phyloP scores from a whole-genome alignment of 768 basidiomycete genomes.

The Termitomyces sp. region DNA sequence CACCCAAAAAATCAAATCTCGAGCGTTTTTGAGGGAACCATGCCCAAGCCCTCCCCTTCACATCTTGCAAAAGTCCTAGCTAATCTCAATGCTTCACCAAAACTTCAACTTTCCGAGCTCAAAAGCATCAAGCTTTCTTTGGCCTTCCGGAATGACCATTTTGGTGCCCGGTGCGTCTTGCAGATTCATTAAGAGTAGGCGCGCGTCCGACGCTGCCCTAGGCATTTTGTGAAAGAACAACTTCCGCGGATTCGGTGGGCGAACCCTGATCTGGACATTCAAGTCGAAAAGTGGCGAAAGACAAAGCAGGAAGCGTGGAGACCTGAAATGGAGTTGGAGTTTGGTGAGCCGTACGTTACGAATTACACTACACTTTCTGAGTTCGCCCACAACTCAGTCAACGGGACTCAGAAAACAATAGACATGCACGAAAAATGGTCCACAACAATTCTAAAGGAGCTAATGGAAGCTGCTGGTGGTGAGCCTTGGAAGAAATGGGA shows the following conservation, averaged over 20 bases:
- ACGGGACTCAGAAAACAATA: conserved; percentile 43
- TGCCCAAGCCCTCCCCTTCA: conserved; percentile 28
- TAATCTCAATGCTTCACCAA: conserved; percentile 44
- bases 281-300: conserved; percentile 51
- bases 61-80: conserved; percentile 49
- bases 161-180: conserved; percentile 58
- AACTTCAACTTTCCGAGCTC: conserved; percentile 41
- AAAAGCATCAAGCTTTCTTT: conserved; percentile 49
- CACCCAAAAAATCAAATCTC: conserved; percentile 6
- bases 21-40: not conserved
- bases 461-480: conserved; percentile 65
- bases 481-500: conserved; percentile 55
- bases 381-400: conserved; percentile 25
- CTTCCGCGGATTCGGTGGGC: conserved; percentile 73
- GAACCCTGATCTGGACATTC: conserved; percentile 61
- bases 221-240: conserved; percentile 78
- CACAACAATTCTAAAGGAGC: conserved; percentile 56
- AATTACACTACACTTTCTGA: not conserved
- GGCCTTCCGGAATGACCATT: conserved; percentile 64
- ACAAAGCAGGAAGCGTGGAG: conserved; percentile 48
- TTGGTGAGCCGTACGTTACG: conserved; percentile 42
- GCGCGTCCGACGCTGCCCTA: conserved; percentile 17
- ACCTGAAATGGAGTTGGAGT: conserved; percentile 55
- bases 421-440: conserved; percentile 67
- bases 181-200: not conserved